Conservation (phyloP, 2,329 filamentous ascomycete species). For the Gnomoniopsis sp. region DNA sequence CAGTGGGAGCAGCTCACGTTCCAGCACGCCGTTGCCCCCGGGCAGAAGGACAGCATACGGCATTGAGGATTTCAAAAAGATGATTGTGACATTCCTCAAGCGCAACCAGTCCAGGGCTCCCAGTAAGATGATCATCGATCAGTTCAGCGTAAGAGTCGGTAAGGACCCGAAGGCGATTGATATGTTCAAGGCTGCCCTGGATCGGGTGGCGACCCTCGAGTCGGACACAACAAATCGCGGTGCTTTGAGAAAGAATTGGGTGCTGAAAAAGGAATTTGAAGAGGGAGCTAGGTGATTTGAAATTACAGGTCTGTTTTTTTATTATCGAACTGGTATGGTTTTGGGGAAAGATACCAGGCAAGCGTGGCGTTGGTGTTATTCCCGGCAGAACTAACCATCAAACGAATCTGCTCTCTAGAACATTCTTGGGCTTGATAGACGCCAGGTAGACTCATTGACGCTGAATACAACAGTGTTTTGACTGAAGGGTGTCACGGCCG, state of each 20-base stretch:
- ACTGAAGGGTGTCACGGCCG: too few species aligned
- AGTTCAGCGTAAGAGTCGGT: conserved; percentile 77
- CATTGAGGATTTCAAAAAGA: conserved; percentile 61
- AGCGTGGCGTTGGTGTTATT: too few species aligned
- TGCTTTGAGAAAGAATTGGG: conserved; percentile 53
- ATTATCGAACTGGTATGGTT: too few species aligned
- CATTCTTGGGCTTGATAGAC: too few species aligned
- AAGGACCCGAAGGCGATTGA: conserved; percentile 55
- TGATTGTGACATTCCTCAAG: conserved; percentile 77
- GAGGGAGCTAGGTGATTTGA: not conserved
- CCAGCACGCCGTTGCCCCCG: conserved; percentile 38
- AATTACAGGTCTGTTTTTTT: too few species aligned
- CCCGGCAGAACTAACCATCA: too few species aligned
- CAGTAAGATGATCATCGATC: conserved; percentile 82
- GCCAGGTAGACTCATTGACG: too few species aligned
- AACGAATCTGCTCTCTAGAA: too few species aligned
- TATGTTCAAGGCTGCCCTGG: conserved; percentile 80
- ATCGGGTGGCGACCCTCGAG: conserved; percentile 70
- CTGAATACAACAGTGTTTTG: too few species aligned
- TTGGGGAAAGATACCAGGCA: too few species aligned
- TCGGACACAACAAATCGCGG: conserved; percentile 40
- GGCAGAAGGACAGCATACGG: conserved; percentile 35
- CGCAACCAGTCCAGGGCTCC: conserved; percentile 75
- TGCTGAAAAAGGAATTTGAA: conserved; percentile 34
- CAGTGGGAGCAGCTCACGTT: conserved; percentile 38